A percentile compares a stretch with the other conserved stretches of the same genome.
phyloP scores from a whole-genome alignment of 768 basidiomycete genomes.

The Tephrocybe sp. region DNA sequence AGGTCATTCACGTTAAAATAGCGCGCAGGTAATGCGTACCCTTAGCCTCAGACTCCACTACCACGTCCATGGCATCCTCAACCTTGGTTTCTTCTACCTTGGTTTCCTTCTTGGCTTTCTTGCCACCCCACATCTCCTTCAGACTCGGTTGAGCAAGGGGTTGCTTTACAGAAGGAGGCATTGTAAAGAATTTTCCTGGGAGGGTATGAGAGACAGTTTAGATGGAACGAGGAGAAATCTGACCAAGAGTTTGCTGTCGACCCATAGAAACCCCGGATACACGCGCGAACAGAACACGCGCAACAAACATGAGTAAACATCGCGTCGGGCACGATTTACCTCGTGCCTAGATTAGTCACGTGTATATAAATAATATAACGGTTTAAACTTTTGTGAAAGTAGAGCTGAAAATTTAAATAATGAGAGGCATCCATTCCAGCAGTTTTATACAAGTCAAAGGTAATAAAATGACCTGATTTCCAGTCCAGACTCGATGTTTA shows the following conservation, averaged over 20 bases:
- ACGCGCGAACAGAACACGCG: slow-evolving; percentile 34
- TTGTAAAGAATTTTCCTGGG: slow-evolving; percentile 73
- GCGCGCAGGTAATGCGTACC: slow-evolving; percentile 15
- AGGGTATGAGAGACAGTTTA: neutral
- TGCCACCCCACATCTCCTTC: slow-evolving; percentile 65
- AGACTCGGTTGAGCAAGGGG: slow-evolving; percentile 81
- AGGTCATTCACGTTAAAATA: neutral
- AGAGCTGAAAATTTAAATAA: too few relatives aligned
- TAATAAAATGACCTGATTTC: too few relatives aligned
- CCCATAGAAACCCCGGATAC: slow-evolving; percentile 45
- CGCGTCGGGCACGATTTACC: slow-evolving; percentile 34
- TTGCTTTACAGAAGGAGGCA: slow-evolving; percentile 67
- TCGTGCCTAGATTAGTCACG: neutral
- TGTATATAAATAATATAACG: neutral
- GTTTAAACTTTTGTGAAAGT: too few relatives aligned
- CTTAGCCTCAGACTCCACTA: slow-evolving; percentile 21
- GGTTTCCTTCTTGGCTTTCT: slow-evolving; percentile 25
- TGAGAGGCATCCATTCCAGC: too few relatives aligned
- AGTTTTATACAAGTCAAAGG: too few relatives aligned
- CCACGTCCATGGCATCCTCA: slow-evolving; percentile 29
- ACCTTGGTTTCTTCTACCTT: slow-evolving; percentile 16
- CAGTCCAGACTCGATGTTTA: neutral
- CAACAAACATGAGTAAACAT: slow-evolving; percentile 45
- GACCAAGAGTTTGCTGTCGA: slow-evolving; percentile 76
- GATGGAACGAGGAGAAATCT: slow-evolving; percentile 9